phyloP scores from a whole-genome alignment of 192 early-diverging fungal species.

The Backusella australiensis region DNA sequence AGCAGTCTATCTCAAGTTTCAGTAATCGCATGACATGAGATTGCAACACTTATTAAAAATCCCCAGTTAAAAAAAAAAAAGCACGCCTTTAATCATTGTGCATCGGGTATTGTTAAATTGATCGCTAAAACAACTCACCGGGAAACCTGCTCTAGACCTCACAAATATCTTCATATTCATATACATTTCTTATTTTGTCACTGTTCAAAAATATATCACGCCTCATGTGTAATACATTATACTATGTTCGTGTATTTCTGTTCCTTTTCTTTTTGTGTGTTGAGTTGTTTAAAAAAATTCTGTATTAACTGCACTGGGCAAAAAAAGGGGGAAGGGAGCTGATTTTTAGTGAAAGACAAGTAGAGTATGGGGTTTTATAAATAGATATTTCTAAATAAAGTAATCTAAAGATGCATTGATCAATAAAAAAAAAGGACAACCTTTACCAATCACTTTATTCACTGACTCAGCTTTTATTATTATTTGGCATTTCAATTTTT shows the following conservation, averaged over 20 bases:
- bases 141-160: not conserved
- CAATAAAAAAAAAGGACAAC: not conserved
- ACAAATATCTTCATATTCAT: not conserved
- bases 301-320: not conserved
- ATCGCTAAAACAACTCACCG: not conserved
- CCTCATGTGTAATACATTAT: too few relatives aligned
- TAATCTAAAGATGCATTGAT: not conserved
- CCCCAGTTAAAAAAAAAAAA: not conserved
- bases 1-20: not conserved
- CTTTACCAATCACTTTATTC: not conserved
- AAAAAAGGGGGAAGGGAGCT: not conserved
- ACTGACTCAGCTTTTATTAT: constrained; percentile 2
- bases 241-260: not conserved
- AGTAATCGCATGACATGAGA: not conserved
- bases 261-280: not conserved
- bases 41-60: not conserved
- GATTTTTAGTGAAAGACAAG: not conserved
- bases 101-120: constrained; percentile 7
- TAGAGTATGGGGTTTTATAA: not conserved
- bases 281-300: not conserved
- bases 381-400: constrained; percentile 9
- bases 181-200: not conserved
- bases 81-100: not conserved
- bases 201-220: too few relatives aligned
- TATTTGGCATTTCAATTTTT: not conserved